phyloP scores from a whole-genome alignment of 768 basidiomycete species.

The Cyclocybe cylindracea region DNA sequence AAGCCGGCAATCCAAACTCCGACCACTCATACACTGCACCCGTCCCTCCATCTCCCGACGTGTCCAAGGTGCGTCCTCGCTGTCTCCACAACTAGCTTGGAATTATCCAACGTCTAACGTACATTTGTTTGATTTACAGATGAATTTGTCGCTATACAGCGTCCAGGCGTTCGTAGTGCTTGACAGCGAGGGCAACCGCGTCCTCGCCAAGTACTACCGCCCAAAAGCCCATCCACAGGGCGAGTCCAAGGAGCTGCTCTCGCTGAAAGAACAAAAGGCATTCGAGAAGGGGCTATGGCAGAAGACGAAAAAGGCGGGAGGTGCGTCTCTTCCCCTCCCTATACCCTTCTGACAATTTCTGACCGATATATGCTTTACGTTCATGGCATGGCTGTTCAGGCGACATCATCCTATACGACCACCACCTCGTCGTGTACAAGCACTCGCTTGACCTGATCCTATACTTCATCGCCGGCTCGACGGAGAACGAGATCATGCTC shows the following conservation, averaged over 20 bases:
- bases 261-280: slow-evolving; percentile 88
- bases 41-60: slow-evolving; percentile 17
- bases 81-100: too few relatives aligned
- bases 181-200: slow-evolving; percentile 93
- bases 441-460: slow-evolving; percentile 95
- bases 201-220: slow-evolving; percentile 94
- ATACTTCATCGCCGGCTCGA: slow-evolving; percentile 85
- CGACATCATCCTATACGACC: slow-evolving; percentile 91
- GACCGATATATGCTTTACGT: not conserved
- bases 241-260: slow-evolving; percentile 62
- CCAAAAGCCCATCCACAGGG: slow-evolving; percentile 65
- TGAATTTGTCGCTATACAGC: slow-evolving; percentile 90
- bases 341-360: not conserved
- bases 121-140: slow-evolving; percentile 18
- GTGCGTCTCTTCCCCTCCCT: slow-evolving; percentile 42
- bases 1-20: slow-evolving; percentile 20
- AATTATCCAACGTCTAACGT: too few relatives aligned
- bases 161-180: slow-evolving; percentile 87
- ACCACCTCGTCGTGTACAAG: slow-evolving; percentile 89
- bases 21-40: slow-evolving; percentile 3
- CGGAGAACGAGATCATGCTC: slow-evolving; percentile 97
- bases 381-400: slow-evolving; percentile 44
- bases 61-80: slow-evolving; percentile 18
- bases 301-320: slow-evolving; percentile 93
- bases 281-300: slow-evolving; percentile 96